Evolutionary conservation across 2,329 filamentous ascomycete species (phyloP).

Genomic region (Boeremia exigua): DNA sequence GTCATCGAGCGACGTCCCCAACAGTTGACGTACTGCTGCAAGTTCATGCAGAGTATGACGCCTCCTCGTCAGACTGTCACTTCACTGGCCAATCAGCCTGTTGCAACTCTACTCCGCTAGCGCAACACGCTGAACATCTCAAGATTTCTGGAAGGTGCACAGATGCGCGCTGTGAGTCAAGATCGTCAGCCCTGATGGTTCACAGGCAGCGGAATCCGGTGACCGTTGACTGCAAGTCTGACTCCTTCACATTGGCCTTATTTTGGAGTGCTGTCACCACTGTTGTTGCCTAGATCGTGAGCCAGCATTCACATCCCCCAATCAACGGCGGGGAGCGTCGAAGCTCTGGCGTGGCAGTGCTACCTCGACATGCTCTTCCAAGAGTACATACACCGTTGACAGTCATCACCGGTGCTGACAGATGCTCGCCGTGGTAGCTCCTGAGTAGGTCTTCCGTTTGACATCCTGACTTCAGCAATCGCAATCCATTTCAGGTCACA

Average conservation of each 20-base stretch:
- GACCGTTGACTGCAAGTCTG: not conserved
- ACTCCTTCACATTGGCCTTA: slow-evolving; percentile 2
- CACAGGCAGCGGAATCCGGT: not conserved
- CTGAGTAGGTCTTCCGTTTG: too few relatives aligned
- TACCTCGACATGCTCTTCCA: too few relatives aligned
- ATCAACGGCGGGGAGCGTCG: too few relatives aligned
- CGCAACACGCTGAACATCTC: not conserved
- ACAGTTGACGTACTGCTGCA: slow-evolving; percentile 12
- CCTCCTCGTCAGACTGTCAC: not conserved
- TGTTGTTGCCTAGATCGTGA: slow-evolving; percentile 5
- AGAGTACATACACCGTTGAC: too few relatives aligned
- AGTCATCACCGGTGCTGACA: too few relatives aligned
- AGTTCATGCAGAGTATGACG: slow-evolving; percentile 14
- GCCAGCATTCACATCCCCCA: not conserved
- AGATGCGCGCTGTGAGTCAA: slow-evolving; percentile 8
- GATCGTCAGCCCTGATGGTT: not conserved
- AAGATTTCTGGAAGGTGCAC: slow-evolving; percentile 11
- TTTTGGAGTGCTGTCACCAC: not conserved
- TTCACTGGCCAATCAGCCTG: slow-evolving; percentile 9
- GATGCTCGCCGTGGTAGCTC: too few relatives aligned
- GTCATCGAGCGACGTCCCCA: slow-evolving; percentile 5
- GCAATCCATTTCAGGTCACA: too few relatives aligned
- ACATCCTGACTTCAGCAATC: too few relatives aligned
- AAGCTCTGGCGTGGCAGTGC: too few relatives aligned
- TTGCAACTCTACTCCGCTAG: slow-evolving; percentile 5